These are phyloP conservation scores for Ceratocystis cacaofunesta DNA, from an alignment of 2,329 filamentous ascomycete genomes.

Conservation along the genomic window DNA sequence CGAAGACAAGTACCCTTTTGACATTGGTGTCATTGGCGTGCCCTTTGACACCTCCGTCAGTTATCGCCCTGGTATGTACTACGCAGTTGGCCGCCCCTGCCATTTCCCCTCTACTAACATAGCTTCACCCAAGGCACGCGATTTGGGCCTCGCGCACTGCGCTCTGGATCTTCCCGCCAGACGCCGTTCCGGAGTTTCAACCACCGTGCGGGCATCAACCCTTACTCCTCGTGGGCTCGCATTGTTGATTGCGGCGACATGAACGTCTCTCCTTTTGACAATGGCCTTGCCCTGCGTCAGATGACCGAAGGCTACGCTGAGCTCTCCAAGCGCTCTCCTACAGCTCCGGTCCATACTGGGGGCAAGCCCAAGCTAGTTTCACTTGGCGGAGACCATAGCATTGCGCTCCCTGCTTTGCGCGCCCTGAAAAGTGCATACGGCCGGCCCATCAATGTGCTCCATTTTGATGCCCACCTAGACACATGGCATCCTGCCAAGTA, in stretches of 20 bases:
- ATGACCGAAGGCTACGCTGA: conserved; percentile 71
- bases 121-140: conserved; percentile 40
- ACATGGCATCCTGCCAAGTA: conserved; percentile 77
- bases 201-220: conserved; percentile 66
- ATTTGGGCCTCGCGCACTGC: conserved; percentile 78
- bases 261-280: conserved; percentile 75
- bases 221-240: conserved; percentile 62
- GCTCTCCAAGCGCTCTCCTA: conserved; percentile 35
- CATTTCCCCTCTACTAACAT: neutral
- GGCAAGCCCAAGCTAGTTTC: conserved; percentile 45
- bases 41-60: conserved; percentile 62
- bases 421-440: conserved; percentile 49
- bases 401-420: conserved; percentile 54
- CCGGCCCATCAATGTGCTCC: conserved; percentile 50
- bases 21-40: conserved; percentile 57
- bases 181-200: conserved; percentile 67
- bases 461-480: conserved; percentile 66
- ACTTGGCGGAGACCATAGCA: conserved; percentile 58
- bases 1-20: conserved; percentile 46
- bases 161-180: conserved; percentile 68
- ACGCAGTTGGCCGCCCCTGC: neutral
- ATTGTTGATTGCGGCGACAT: conserved; percentile 87
- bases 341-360: conserved; percentile 19
- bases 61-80: conserved; percentile 46
- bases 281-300: conserved; percentile 62